Conservation (phyloP, 495 filamentous ascomycete genomes). For the Penicillium atrosanguineum region DNA sequence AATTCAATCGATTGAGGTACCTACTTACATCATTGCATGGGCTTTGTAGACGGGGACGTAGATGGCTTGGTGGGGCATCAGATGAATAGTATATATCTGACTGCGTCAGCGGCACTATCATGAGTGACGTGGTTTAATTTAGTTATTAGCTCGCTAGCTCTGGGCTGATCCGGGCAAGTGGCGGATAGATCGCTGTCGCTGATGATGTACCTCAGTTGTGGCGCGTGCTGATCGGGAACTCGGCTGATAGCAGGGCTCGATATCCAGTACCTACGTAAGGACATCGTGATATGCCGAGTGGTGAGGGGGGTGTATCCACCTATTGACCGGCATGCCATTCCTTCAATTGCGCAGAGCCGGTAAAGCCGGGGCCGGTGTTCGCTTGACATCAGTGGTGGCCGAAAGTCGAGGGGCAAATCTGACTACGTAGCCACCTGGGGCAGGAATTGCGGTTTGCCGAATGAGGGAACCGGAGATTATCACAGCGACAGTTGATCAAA, state of each 20-base stretch:
- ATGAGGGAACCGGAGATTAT: not conserved
- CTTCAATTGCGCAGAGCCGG: not conserved
- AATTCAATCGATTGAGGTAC: slow-evolving; percentile 18
- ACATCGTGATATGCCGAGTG: not conserved
- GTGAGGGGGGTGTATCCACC: not conserved
- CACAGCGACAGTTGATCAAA: not conserved
- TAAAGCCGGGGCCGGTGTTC: not conserved
- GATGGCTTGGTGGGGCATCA: not conserved
- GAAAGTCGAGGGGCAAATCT: not conserved
- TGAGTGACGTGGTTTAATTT: not conserved
- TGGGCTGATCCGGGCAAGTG: not conserved
- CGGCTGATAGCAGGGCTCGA: not conserved
- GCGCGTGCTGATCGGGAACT: not conserved
- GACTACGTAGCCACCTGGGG: not conserved
- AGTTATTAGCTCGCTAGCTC: not conserved
- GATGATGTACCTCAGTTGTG: not conserved
- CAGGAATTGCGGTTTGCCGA: not conserved
- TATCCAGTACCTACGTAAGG: not conserved
- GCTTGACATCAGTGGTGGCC: not conserved
- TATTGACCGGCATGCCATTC: not conserved
- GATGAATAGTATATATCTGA: not conserved
- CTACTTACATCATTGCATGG: not conserved
- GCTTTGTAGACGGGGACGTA: too few species aligned
- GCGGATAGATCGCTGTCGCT: not conserved
- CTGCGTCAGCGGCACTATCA: not conserved